These are phyloP conservation scores for Neofusicoccum sp. DNA, from an alignment of 2,329 filamentous ascomycete genomes.

Conservation along the genomic window DNA sequence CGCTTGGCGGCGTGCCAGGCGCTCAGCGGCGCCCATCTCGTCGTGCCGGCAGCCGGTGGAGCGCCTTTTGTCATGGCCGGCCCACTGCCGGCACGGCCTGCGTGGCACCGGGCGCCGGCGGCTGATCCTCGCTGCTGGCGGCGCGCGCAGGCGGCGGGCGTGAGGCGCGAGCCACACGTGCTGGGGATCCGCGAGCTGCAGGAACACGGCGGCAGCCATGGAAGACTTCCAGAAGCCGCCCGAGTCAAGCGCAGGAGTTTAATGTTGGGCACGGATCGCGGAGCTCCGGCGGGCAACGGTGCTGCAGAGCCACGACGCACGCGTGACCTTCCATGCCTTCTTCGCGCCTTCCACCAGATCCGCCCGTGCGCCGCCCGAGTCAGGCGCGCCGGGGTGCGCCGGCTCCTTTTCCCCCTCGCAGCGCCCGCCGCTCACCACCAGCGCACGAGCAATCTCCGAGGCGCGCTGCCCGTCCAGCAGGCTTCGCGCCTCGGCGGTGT, in stretches of 20 bases:
- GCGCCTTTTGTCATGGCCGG: conserved; percentile 11
- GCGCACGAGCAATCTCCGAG: conserved; percentile 28
- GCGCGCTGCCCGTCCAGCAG: conserved; percentile 6
- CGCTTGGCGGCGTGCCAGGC: conserved; percentile 5
- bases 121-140: conserved; percentile 4
- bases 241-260: conserved; percentile 15
- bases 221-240: background rate
- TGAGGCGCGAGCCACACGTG: background rate
- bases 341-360: conserved; percentile 32
- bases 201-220: conserved; percentile 13
- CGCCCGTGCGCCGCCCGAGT: conserved; percentile 32
- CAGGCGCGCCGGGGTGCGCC: conserved; percentile 23
- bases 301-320: conserved; percentile 21
- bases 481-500: conserved; percentile 16
- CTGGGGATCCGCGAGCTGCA: conserved; percentile 13
- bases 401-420: conserved; percentile 17
- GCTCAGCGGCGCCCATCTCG: conserved; percentile 9
- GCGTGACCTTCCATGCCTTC: conserved; percentile 24
- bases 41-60: conserved; percentile 5
- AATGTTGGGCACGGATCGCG: conserved; percentile 11
- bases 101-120: no score
- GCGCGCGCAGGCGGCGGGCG: background rate
- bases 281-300: conserved; percentile 10
- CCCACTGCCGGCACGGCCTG: conserved; percentile 5
- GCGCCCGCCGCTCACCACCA: conserved; percentile 1